Evolutionary conservation across 192 early-diverging fungal species (phyloP), one percentile per base, ranked within the genome.

Genomic region (Coemansia sp.): DNA sequence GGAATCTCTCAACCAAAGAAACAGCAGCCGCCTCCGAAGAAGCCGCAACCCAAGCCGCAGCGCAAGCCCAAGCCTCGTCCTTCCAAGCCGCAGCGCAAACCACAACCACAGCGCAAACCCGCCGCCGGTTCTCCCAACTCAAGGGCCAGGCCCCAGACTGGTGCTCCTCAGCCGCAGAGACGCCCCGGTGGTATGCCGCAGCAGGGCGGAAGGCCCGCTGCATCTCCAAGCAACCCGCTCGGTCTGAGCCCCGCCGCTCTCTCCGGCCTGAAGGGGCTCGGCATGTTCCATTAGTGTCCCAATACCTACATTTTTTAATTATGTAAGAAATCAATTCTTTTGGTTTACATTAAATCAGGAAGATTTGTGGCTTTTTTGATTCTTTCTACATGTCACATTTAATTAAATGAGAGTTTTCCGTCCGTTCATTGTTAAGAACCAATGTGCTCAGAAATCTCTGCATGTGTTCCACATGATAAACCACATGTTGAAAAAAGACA

Each of bases 1-100:
- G 76, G 76, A n/a, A 63, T 73, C 38, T 2, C 40, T 0, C 66
- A 42, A 29, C 70, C 70, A 1, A 66, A 69, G 4, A 33, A 59
- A 50, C 55, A 40, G 25, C 70, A 56, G 40, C 73, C 58, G 2
- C 53, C 44, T 11, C 61, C 59, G 57, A 22, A 38, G n/a, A 57
- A 62, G 56, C 70, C 59, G 9, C 74, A 67, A 52, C 44, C 37
- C 22, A 60, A 62, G 31, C 52, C 61, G 50, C 67, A 53, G 48
- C 53, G 53, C 5, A 38, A 19, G 53, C 60, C 27, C 22, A 61
- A n/a, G n/a, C n/a, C n/a, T n/a, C n/a, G n/a, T n/a, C n/a, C n/a
- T n/a, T n/a, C n/a, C n/a, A n/a, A 30, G 53, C 54, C 50, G 40
- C 33, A 23, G 45, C 54, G 28, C 6, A 52, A 53, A 9, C 61